Evolutionary conservation across 495 filamentous ascomycete species (phyloP), one percentile per base, ranked within the genome.

Genomic region (Xylaria nigripes): DNA sequence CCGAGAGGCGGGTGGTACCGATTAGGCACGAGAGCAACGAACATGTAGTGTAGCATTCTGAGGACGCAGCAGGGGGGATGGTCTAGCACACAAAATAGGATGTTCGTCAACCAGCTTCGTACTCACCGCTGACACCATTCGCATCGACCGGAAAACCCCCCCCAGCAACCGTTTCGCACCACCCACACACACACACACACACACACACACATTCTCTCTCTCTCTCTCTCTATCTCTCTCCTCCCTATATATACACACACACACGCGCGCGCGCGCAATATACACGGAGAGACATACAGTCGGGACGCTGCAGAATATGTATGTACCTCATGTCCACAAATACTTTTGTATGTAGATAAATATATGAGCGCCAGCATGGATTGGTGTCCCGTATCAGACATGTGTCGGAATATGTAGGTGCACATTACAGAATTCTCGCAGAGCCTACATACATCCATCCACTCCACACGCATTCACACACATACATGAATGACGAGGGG

Each of bases 281-380:
- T 29, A 29, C 27, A 4, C 27, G 27, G n/a, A 40, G 21, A 51
- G 18, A 45, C 40, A 29, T 41, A 57, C 40, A 7, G 22, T 16
- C 56, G 58, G 50, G 49, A 54, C 19, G 54, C 49, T 41, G 54
- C 48, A 32, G 47, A 46, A 9, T 57, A 50, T 23, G 41, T 54
- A 29, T 18, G 36, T 8, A 18, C 40, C 44, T 25, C 45, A 25
- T 38, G 12, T 15, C 23, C 8, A 45, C 47, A 30, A n/a, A 12
- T 23, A 45, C 42, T 4, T 15, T 36, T 12, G 13, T 15, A 15
- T 12, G 13, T 15, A 36, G 8, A 15, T 9, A 8, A 2, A n/a
- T 12, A 12, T 10, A n/a, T 36, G 38, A 27, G 48, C 18, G 38
- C 36, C 38, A 50, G 48, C 48, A 23, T 42, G n/a, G 25, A 24